Base-by-base conservation (phyloP, 2,329 filamentous ascomycete species). In the Fusarium oligoseptatum region DNA sequence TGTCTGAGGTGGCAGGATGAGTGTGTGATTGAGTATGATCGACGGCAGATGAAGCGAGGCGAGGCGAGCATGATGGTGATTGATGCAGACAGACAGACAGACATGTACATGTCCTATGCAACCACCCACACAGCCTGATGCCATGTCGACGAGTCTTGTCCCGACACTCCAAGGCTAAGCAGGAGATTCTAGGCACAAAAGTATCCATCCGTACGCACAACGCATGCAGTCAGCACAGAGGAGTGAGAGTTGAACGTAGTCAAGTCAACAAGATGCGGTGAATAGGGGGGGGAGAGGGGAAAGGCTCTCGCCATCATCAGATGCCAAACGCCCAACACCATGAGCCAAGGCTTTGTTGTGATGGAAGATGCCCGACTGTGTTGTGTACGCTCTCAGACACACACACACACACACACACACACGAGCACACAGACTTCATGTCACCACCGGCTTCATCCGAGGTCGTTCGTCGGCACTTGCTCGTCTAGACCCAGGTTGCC, bases 321-420 rank as follows among this genome's bases (percentile, higher is more conserved):
- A 48, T 48, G 43, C 32, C 32, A 32, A 32, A 32, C 32, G 32
- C 24, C 48, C 55, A 17, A 37, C 65, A 68, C 34, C 41, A 34
- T 17, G 14, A 6, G 27, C 43, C 43, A 48, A 61, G 60, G 39
- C 45, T 61, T 61, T 32, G 32, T 32, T 60, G 50, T 41, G 67
- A 56, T 34, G 45, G 41, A 45, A 14, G 41, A 45, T 45, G 12
- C 20, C 41, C 20, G 41, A 45, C 39, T 22, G 32, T 45, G 41
- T 45, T 45, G 41, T 45, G 22, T 45, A 10, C 3, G 22, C 41
- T 48, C 45, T 48, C 45, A 48, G 20, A 24, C 24, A 24, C 24
- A 48, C 43, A 32, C 32, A 48, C 43, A 32, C 32, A 24, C 29
- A 24, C 22, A 24, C 24, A 48, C 43, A 32, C 32, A 43, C 11